Evolutionary conservation across 2,329 filamentous ascomycete genomes (phyloP).

Genomic region (Nemania sp.): DNA sequence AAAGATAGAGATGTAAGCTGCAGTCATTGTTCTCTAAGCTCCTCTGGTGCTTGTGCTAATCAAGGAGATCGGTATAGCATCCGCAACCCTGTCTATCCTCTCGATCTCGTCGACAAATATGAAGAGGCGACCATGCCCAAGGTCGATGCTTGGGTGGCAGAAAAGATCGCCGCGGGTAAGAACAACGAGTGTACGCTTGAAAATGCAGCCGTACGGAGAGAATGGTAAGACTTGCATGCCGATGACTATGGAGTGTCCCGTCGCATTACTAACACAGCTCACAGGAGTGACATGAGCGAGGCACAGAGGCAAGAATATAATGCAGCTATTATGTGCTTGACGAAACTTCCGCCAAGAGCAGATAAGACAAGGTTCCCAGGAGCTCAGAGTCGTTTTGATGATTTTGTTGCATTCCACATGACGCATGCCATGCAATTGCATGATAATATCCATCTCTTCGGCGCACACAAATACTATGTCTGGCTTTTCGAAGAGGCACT

Average conservation of each 20-base stretch:
- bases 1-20: slow-evolving; percentile 32
- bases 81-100: slow-evolving; percentile 37
- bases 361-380: slow-evolving; percentile 35
- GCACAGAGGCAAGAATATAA: slow-evolving; percentile 36
- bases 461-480: slow-evolving; percentile 40
- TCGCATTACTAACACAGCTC: slow-evolving; percentile 10
- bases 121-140: slow-evolving; percentile 37
- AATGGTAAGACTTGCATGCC: slow-evolving; percentile 32
- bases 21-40: not conserved
- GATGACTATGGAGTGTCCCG: not conserved
- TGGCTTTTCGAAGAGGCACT: slow-evolving; percentile 40
- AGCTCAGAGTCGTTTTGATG: slow-evolving; percentile 38
- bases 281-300: slow-evolving; percentile 39
- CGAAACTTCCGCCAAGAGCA: slow-evolving; percentile 34
- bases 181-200: slow-evolving; percentile 38
- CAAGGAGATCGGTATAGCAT: slow-evolving; percentile 16
- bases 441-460: slow-evolving; percentile 34
- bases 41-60: slow-evolving; percentile 13
- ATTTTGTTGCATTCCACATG: slow-evolving; percentile 39
- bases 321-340: slow-evolving; percentile 36
- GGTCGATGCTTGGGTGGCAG: slow-evolving; percentile 32
- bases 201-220: slow-evolving; percentile 34
- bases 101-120: slow-evolving; percentile 38
- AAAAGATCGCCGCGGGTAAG: slow-evolving; percentile 29
- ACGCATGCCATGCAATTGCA: slow-evolving; percentile 37